Conservation (phyloP, 345 rosid species). For the Lenwebbia sp. region DNA sequence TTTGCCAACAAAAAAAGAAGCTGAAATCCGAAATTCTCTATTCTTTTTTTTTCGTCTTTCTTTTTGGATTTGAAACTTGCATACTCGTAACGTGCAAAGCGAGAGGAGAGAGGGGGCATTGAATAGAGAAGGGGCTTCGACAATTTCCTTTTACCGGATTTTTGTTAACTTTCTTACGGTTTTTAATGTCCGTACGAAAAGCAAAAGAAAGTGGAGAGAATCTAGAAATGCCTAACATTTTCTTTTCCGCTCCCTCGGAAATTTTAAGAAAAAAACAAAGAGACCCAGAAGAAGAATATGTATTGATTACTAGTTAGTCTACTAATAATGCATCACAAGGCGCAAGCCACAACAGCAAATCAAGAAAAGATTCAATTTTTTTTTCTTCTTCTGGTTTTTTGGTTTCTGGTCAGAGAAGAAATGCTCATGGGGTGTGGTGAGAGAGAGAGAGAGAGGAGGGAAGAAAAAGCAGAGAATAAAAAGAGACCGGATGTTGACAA, state of each 20-base stretch:
- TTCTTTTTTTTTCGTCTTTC: not conserved
- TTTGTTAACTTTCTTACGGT: not conserved
- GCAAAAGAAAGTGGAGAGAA: conserved; percentile 35
- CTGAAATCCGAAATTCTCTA: not conserved
- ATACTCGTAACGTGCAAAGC: not conserved
- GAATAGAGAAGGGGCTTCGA: not conserved
- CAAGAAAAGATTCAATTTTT: too few species aligned
- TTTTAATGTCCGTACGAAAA: conserved; percentile 7
- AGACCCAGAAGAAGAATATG: not conserved
- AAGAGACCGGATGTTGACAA: conserved; percentile 98
- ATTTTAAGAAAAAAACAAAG: not conserved
- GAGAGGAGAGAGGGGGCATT: not conserved
- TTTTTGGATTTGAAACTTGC: not conserved
- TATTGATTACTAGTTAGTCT: not conserved
- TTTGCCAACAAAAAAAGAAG: too few species aligned
- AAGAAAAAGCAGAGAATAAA: conserved; percentile 75
- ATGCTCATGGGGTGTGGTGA: not conserved
- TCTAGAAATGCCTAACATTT: conserved; percentile 29
- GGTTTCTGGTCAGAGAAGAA: too few species aligned
- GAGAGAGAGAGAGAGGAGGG: conserved; percentile 6
- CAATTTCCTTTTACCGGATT: not conserved
- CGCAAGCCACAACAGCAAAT: too few species aligned
- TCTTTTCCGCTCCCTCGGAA: not conserved
- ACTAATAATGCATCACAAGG: too few species aligned
- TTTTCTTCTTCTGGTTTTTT: too few species aligned